Evolutionary conservation across 805 yeast genomes (phyloP), one percentile per base, ranked within the genome.

Genomic region (Peterozyma xylosa): DNA sequence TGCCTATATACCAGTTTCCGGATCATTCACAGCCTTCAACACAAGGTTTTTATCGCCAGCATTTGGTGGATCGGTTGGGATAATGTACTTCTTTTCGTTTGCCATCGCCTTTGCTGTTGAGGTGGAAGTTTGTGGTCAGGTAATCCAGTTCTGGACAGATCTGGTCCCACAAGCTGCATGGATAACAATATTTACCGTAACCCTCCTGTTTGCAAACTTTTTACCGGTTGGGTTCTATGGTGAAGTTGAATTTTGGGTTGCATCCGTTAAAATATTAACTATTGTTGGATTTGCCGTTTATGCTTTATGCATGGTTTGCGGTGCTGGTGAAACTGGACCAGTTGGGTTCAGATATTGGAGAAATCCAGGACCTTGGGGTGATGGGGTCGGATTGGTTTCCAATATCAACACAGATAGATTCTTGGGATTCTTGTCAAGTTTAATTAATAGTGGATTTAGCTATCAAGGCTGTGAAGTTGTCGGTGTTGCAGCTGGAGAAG

Each of bases 401-500:
- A 66, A 75, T 55, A 54, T 51, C 6, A 65, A 68, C 47, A 76
- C 81, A 38, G 84, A 70, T 41, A 58, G 85, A 37, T 80, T 82
- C 59, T 80, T 82, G 60, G 89, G 88, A 48, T 76, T 84, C 42
- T 76, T 82, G 55, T 68, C 84, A 0, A 86, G 79, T n/a, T 76
- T 85, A 48, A 82, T 83, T 41, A 78, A 84, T 34, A 88, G 91
- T 13, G 87, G 89, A 0, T 86, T 84, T 59, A 74, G 87, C 9
- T 86, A 78, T 56, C 76, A 83, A 35, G 91, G 91, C 47, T 74
- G 86, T 14, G 93, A 85, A 62, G 66, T 85, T 52, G 75, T 76
- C 34, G 86, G 88, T 41, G 68, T 85, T 35, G 84, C 89, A 9
- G 85, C 90, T 32, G 90, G 90, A 9, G 95, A 86, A 60, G 71